Evolutionary conservation across 75 land plant genomes (phyloP), one percentile per base, ranked within the genome.

Genomic region (Pinus albicaulis): DNA sequence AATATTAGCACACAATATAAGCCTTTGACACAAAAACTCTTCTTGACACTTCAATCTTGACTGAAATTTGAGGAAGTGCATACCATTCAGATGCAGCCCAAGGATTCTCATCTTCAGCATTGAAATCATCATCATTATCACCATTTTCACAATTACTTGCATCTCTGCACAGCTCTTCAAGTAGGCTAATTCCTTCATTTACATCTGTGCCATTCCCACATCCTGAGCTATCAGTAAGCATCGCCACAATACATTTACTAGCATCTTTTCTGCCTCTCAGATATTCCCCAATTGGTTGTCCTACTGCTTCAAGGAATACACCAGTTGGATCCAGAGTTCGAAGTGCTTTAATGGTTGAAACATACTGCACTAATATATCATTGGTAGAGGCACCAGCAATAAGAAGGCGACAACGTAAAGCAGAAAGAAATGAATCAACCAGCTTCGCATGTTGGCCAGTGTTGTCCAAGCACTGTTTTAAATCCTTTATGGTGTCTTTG

Each of bases 341-440:
- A 52, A 96, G 89, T 55, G 99, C 91, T 80, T 96, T 96, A 15
- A 94, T 96, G 59, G 99, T 96, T 71, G 99, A 96, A 66, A 96
- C 91, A 86, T 96, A 96, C 65, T 96, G 99, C 55, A 88, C 87
- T 73, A 96, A 77, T 82, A 96, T 96, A 74, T 96, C 99, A 80
- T 93, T 94, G 19, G 99, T 96, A 57, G 99, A 96, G 71, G 99
- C 99, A 80, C 97, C 99, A 77, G 99, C 99, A 72, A 94, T 96
- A 55, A 96, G 95, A 70, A 96, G 76, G 14, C 99, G 89, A 76
- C 94, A 90, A 78, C 84, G 79, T 58, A 96, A 75, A 59, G 98
- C 84, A 71, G 91, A 83, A n/a, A 93, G 93, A 78, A 94, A 96
- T 19, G 99, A 96, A 60, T 93, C 94, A 61, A 96, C 93, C 34